Base-by-base conservation (phyloP, 2,329 filamentous ascomycete genomes). In the Penicillium sp. region DNA sequence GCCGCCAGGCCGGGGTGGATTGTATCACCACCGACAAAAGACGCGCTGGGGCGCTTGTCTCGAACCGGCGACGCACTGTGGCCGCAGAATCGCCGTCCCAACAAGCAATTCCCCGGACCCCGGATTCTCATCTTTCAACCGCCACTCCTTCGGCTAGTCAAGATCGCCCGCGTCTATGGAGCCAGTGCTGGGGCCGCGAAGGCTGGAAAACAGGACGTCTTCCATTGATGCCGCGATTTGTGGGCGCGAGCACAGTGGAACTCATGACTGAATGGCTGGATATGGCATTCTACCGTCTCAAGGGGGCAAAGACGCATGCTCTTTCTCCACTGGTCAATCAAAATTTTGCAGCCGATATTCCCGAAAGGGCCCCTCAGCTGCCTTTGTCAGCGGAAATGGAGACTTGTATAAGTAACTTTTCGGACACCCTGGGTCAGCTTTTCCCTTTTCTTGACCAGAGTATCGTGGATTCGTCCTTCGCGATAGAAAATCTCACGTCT, bases 21-120 rank as follows among this genome's bases (percentile, higher is more conserved):
- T 63, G 60, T 28, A 30, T 63, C 33, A 63, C 60, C 11, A 63
- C 60, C 19, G 60, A 63, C 28, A 63, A 63, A 19, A 40, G 60
- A 51, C 60, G 60, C 37, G 57, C 59, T 28, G 60, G 60, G 1
- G 54, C 37, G 19, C 48, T 48, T 4, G 60, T 63, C 8, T 43
- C 43, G 4, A 55, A 54, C 30, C 48, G 60, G 14, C 54, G 60
- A 54, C 53, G 60, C 38, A 40, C 22, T 10, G 38, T 53, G 10
- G n/a, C 38, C 1, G 40, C 53, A 8, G 26, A 40, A 25, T 51
- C 52, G 10, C 46, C 52, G 8, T 45, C 26, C 25, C 52, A 46
- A 30, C 28, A 30, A 35, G n/a, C 6, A 3, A 45, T 33, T 11
- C 52, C 52, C 25, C n/a, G 25, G 5, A 55, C 52, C 7, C 38